Conservation (phyloP, 2,329 filamentous ascomycete species). For the Trichophyton rubrum region DNA sequence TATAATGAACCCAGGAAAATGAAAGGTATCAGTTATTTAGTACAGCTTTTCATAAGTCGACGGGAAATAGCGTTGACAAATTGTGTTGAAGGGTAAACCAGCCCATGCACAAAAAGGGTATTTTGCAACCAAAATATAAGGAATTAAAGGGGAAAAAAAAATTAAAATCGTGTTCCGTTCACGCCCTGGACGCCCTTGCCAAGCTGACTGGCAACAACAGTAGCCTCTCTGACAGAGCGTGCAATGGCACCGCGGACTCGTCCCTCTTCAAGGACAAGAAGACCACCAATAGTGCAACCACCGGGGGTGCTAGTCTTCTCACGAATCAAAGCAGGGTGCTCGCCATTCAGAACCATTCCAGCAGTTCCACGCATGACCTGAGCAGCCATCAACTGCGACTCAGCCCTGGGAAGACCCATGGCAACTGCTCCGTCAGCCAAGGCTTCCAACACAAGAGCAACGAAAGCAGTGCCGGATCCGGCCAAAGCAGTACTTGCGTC, state of each 20-base stretch:
- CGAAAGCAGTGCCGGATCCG: conserved; percentile 50
- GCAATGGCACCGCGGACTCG: conserved; percentile 42
- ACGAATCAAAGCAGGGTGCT: conserved; percentile 47
- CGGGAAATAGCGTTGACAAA: background rate
- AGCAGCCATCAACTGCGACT: conserved; percentile 50
- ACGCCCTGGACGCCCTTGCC: conserved; percentile 42
- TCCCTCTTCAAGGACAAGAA: conserved; percentile 49
- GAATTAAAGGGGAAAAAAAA: background rate
- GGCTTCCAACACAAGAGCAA: conserved; percentile 47
- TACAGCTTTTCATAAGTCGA: background rate
- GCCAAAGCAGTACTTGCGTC: conserved; percentile 47
- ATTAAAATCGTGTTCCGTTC: conserved; percentile 30
- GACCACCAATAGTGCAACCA: conserved; percentile 50
- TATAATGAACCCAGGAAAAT: background rate
- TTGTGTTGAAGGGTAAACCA: background rate
- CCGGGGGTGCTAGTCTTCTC: conserved; percentile 52
- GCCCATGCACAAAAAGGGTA: background rate
- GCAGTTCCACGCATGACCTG: conserved; percentile 51
- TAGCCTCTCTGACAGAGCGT: conserved; percentile 46
- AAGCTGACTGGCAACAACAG: conserved; percentile 44
- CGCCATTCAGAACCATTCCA: conserved; percentile 44
- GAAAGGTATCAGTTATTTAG: background rate
- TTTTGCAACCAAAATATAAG: background rate
- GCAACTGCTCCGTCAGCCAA: conserved; percentile 51
- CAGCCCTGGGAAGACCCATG: conserved; percentile 47